Evolutionary conservation across 495 filamentous ascomycete species (phyloP), one percentile per base, ranked within the genome.

Genomic region (Xylaria castorea): DNA sequence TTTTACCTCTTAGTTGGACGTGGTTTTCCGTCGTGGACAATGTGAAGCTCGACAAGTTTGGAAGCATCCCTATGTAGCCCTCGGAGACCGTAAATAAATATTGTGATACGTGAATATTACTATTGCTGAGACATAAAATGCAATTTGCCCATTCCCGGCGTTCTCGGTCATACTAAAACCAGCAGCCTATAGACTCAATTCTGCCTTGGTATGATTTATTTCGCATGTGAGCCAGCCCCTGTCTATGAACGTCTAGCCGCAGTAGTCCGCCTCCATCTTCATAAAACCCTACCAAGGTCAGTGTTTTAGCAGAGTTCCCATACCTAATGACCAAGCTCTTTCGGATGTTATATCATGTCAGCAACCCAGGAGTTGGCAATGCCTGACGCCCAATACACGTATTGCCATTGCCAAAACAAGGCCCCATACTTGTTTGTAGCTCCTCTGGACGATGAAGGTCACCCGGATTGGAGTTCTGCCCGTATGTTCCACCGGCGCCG

Each of bases 381-480:
- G 9, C 22, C 32, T 46, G 22, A 46, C 16, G 22, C 61, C 9
- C 32, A 9, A 25, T 64, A 30, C 36, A 64, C 38, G 9, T 34
- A 46, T 38, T 64, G 61, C 3, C 22, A 36, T 27, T 64, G 61
- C 16, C 1, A 32, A 16, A 44, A 64, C 11, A 64, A 64, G 32
- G 61, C 38, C 22, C 61, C 61, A 27, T 64, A 64, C 38, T 46
- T 44, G 12, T 46, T 64, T n/a, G 46, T 64, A 46, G 40, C 40
- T 32, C 61, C 38, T 44, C n/a, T 64, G 3, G 61, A 46, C 38
- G 4, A 27, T 30, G 12, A 64, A n/a, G 61, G 61, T 14, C 8
- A 64, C 38, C 38, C 61, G 16, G 22, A 25, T 46, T 64, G 61
- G 61, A 64, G 25, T 46, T 38, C 62, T 30, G n/a, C 32, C 12